These are phyloP conservation scores for Komagataella pastoris DNA, from an alignment of 805 yeast species.

Conservation along the genomic window DNA sequence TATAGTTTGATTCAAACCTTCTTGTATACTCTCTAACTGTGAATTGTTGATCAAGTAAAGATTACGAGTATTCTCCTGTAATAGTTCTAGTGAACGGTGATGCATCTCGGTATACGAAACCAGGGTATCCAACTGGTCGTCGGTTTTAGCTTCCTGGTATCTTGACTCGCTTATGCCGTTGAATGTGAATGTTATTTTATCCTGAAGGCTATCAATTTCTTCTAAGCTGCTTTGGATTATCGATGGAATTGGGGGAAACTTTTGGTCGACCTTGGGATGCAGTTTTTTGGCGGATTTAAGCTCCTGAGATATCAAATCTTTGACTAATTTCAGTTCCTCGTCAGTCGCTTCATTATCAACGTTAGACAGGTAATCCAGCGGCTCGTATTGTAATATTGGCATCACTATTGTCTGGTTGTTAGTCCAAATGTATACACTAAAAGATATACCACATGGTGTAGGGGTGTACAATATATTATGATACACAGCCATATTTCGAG, in stretches of 20 bases:
- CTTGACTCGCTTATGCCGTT: neutral
- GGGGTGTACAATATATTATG: neutral
- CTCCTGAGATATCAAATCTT: slow-evolving; percentile 11
- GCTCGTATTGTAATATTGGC: neutral
- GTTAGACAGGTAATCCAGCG: slow-evolving; percentile 10
- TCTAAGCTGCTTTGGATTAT: neutral
- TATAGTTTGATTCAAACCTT: slow-evolving; percentile 14
- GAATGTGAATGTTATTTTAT: neutral
- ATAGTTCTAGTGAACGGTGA: slow-evolving; percentile 24
- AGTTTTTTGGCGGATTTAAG: slow-evolving; percentile 13
- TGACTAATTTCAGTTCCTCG: slow-evolving; percentile 7
- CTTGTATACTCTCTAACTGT: slow-evolving; percentile 15
- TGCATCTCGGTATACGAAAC: slow-evolving; percentile 26
- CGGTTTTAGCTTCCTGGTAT: neutral
- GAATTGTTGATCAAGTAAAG: slow-evolving; percentile 25
- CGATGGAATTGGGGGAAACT: slow-evolving; percentile 10
- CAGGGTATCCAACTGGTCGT: slow-evolving; percentile 10
- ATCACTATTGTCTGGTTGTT: too few relatives aligned
- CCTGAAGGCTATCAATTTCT: neutral
- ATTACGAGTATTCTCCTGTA: slow-evolving; percentile 19
- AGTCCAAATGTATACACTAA: neutral
- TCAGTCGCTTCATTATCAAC: slow-evolving; percentile 10
- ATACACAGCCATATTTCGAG: neutral
- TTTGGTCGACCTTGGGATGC: slow-evolving; percentile 22
- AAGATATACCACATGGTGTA: neutral